Base-by-base conservation (phyloP, 345 rosid genomes). In the Laguncularia racemosa region DNA sequence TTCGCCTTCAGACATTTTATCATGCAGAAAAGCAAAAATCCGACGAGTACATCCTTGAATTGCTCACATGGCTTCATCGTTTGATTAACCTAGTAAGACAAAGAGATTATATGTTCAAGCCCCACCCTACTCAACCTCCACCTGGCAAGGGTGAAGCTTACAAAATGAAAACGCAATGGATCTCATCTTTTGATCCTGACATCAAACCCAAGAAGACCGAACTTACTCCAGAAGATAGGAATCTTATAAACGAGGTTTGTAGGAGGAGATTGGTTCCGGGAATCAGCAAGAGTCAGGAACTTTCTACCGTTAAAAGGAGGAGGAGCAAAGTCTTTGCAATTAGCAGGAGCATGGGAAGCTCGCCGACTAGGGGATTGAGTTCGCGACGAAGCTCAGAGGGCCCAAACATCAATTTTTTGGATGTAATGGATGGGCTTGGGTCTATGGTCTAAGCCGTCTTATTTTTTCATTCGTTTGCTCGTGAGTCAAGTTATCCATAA, bases 221-320 rank as follows among this genome's bases (percentile, higher is more conserved):
- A 52, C 82, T 92, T 55, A 81, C 88, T 23, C 65, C 69, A 38
- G 97, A 85, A 70, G 97, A 93, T 40, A 76, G 70, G 60, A 65
- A 74, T 47, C 53, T 89, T 60, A 53, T 93, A 28, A 81, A 81
- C 67, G 81, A 60, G 13, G 79, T 76, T 44, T 43, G 68, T 8
- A 46, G 69, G n/a, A 73, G 67, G 76, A 76, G 73, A 64, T 44
- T 65, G 70, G 68, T 74, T 48, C 86, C 84, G 6, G 82, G 78
- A 53, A 60, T 79, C 56, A 93, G 99, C 72, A 93, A 81, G 77
- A 89, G 97, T 58, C 96, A 87, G 60, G 97, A 89, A 55, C 74
- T 93, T 56, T 43, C 68, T 2, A 7, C 48, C 38, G 70, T 67
- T 17, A 62, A 61, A 59, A 75, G 63, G 69, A 75, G 67, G 26